Evolutionary conservation across 805 yeast genomes (phyloP), one percentile per base, ranked within the genome.

Genomic region (Saturnispora zaruensis): DNA sequence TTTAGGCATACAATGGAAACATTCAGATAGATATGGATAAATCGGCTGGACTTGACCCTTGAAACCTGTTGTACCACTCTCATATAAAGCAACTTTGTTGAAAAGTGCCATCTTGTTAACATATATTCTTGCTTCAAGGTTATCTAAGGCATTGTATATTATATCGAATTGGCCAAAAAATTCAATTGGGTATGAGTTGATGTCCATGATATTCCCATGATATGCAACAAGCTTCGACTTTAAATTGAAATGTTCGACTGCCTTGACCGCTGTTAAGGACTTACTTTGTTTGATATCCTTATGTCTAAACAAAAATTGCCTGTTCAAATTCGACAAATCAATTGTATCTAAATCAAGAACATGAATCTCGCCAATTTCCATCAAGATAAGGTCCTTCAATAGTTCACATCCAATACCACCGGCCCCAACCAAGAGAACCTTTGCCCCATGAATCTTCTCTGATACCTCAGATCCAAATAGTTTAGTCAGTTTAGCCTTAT

Each of bases 391-490:
- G 61, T 90, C 84, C 62, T 90, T 90, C 51, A 90, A 70, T 42
- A 90, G 69, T 64, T 90, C 98, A 64, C 96, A 90, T 2, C 98
- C 98, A 55, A 90, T 89, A 6, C 98, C 98, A 28, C 98, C 98
- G 1, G 97, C 96, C 4, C 98, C 98, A 2, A 90, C 95, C 67
- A 90, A 70, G 26, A 90, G 68, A 13, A 89, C 87, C 54, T 78
- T 82, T 6, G 85, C 58, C 9, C 51, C 21, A 1, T 51, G 45
- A 42, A 64, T 64, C 11, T 65, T 66, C 0, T 57, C 62, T 1
- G 80, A 81, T 42, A 76, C 34, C 21, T 30, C 40, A 21, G 9
- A 14, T 28, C 44, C 49, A 18, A 47, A 47, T 21, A 47, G 32
- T 11, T 18, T 16, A 20, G 23, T 16, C 3, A 36, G 9, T 6